Evolutionary conservation across 2,329 filamentous ascomycete genomes (phyloP), one percentile per base, ranked within the genome.

Genomic region (Stachybotrys echinatus): DNA sequence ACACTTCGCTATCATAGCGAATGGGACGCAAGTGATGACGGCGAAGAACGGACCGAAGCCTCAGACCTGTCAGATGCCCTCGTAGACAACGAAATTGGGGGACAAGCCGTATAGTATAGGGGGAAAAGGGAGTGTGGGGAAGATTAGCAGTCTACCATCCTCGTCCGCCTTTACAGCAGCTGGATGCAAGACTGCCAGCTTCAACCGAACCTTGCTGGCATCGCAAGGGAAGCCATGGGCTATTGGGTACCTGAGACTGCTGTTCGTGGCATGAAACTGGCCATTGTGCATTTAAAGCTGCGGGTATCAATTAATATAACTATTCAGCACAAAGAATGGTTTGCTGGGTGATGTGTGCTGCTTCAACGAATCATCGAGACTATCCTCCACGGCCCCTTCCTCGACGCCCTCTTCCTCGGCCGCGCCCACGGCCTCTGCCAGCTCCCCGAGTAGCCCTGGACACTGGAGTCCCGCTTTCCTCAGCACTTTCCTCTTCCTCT

Each of bases 1-100:
- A 63, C 58, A 48, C 53, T 70, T 23, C 58, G 59, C 10, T 72
- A 68, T 47, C 60, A 59, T 27, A 67, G 66, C 49, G 68, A 75
- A 48, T 79, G 75, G 75, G 74, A 78, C n/a, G n/a, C n/a, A 54
- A 59, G 27, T 8, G 27, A 34, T 34, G 27, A 34, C 27, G 27
- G 27, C 14, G 27, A 34, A 14, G 14, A 14, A 34, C 10, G 27
- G 14, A 34, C 10, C 14, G 14, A 54, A 27, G 22, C 59, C 42
- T 43, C 45, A 18, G 40, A 21, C 10, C 27, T 38, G 27, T 34
- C 27, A 14, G 27, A 34, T 14, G 27, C 14, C 27, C 14, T 34
- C 27, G 27, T 34, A 34, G 10, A 14, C 10, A 14, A 34, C 27
- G 27, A 14, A 34, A 14, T n/a, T n/a, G n/a, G n/a, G n/a, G n/a